Conservation (phyloP, 164 flowering plant genomes). For the Nymphaea thermarum region DNA sequence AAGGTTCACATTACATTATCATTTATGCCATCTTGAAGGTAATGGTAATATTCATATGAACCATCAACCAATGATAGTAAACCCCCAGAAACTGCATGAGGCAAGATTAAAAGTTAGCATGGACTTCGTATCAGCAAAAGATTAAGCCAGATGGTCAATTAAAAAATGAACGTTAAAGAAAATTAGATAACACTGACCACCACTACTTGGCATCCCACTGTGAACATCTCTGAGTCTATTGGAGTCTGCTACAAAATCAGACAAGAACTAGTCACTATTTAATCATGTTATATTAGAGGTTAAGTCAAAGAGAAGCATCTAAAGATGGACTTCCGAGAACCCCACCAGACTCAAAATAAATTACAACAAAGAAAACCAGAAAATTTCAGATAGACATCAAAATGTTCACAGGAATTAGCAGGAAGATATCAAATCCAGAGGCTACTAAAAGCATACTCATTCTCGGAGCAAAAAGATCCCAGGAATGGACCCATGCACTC, state of each 20-base stretch:
- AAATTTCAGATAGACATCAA: too few species aligned
- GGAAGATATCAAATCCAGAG: too few species aligned
- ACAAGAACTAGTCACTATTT: not conserved
- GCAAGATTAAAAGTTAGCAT: not conserved
- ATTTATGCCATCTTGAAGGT: constrained; percentile 87
- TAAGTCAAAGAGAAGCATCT: too few species aligned
- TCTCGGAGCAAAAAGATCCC: too few species aligned
- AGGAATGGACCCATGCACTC: too few species aligned
- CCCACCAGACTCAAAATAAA: too few species aligned
- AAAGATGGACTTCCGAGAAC: too few species aligned
- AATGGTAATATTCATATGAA: constrained; percentile 87
- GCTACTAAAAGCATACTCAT: too few species aligned
- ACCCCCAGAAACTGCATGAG: constrained; percentile 66
- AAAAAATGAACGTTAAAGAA: not conserved
- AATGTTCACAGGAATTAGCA: too few species aligned
- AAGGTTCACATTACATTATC: constrained; percentile 52
- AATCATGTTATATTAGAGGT: too few species aligned
- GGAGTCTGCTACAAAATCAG: constrained; percentile 32
- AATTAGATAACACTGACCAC: constrained; percentile 37
- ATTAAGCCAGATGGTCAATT: not conserved
- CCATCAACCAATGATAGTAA: constrained; percentile 64
- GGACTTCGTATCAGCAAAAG: not conserved
- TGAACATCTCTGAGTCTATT: constrained; percentile 81
- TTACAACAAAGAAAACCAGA: too few species aligned
- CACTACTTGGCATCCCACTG: constrained; percentile 65